phyloP scores from a whole-genome alignment of 2,329 filamentous ascomycete genomes.

The Alternaria alternata region DNA sequence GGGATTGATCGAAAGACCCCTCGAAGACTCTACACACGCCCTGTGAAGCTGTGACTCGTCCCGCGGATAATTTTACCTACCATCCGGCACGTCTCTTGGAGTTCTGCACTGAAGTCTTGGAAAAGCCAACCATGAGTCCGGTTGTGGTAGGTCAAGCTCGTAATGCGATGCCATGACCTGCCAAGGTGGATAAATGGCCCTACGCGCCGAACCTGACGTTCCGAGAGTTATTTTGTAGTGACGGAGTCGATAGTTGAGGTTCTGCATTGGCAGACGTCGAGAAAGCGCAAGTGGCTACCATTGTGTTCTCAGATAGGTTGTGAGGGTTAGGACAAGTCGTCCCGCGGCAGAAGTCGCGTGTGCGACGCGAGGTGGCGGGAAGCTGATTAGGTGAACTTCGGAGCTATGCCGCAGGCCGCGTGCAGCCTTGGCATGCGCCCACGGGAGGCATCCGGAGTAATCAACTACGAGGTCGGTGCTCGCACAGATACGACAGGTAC shows the following conservation, averaged over 20 bases:
- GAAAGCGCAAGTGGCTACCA: not conserved
- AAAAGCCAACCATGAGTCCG: slow-evolving; percentile 4
- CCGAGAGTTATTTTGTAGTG: not conserved
- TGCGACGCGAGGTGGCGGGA: not conserved
- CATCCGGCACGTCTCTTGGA: slow-evolving; percentile 14
- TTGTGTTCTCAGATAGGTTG: not conserved
- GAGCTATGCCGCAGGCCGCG: not conserved
- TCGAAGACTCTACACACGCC: not conserved
- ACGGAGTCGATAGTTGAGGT: not conserved
- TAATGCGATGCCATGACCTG: slow-evolving; percentile 17
- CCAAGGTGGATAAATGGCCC: slow-evolving; percentile 31
- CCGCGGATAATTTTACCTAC: slow-evolving; percentile 19
- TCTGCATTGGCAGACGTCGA: not conserved
- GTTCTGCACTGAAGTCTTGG: not conserved
- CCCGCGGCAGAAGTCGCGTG: not conserved
- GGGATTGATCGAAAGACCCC: not conserved
- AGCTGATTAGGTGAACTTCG: not conserved
- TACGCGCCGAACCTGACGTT: slow-evolving; percentile 15
- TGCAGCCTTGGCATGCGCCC: not conserved
- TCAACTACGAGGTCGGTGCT: not conserved
- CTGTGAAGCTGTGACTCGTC: slow-evolving; percentile 18
- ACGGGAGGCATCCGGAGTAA: not conserved
- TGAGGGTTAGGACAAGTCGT: not conserved
- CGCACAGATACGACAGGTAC: not conserved
- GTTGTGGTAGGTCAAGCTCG: slow-evolving; percentile 11